Evolutionary conservation across 345 rosid species (phyloP).

Genomic region (Lepidium aucheri): DNA sequence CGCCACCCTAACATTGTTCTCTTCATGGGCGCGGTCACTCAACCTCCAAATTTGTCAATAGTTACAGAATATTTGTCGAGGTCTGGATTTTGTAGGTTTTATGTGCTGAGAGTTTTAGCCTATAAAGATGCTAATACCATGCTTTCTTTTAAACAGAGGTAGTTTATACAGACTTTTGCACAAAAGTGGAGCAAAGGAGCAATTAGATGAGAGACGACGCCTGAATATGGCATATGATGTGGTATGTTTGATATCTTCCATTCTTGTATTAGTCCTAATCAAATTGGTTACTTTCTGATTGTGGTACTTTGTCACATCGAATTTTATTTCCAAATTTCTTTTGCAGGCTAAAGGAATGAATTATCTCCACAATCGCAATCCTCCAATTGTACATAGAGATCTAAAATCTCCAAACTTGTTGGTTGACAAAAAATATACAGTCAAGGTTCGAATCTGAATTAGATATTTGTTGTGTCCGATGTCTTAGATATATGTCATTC

Average conservation of each 20-base stretch:
- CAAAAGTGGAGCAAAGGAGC: constrained; percentile 78
- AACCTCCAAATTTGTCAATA: constrained; percentile 93
- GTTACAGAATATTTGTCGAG: constrained; percentile 98
- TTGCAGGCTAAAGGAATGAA: constrained; percentile 98
- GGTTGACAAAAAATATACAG: constrained; percentile 96
- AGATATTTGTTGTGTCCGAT: background rate
- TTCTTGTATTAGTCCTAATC: background rate
- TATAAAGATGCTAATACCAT: constrained; percentile 11
- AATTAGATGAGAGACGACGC: constrained; percentile 86
- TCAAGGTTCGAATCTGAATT: constrained; percentile 38
- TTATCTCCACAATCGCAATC: constrained; percentile 90
- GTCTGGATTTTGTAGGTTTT: constrained; percentile 27
- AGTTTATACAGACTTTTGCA: constrained; percentile 93
- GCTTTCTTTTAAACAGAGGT: constrained; percentile 54
- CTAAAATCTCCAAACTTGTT: constrained; percentile 94
- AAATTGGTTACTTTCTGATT: background rate
- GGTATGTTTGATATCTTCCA: constrained; percentile 37
- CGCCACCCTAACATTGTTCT: constrained; percentile 99
- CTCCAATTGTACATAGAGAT: constrained; percentile 97
- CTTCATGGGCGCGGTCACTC: constrained; percentile 98
- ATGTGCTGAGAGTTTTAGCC: background rate
- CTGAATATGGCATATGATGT: constrained; percentile 97
- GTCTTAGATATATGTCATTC: background rate
- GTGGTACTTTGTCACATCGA: background rate
- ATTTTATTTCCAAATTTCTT: background rate